Evolutionary conservation across 2,329 filamentous ascomycete genomes (phyloP).

Genomic region (Ophiostoma triangulosporum): DNA sequence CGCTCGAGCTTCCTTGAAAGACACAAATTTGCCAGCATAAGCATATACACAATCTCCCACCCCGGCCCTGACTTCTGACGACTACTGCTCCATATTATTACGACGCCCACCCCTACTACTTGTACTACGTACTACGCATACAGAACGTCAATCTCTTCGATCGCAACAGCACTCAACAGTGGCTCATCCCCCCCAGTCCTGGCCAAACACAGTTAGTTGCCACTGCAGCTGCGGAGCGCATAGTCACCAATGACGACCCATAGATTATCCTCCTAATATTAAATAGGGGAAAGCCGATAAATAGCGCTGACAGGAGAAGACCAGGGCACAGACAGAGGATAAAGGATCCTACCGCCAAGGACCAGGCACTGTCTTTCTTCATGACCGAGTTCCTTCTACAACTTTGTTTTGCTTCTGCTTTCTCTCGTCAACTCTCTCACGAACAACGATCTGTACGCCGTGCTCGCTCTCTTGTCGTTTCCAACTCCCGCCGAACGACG

Average conservation of each 20-base stretch:
- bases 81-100: constrained; percentile 1
- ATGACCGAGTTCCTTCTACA: constrained; percentile 35
- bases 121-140: no score
- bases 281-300: constrained; percentile 11
- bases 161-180: background rate
- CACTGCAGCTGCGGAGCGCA: constrained; percentile 12
- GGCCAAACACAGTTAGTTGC: constrained; percentile 13
- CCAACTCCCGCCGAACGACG: constrained; percentile 26
- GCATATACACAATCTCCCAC: constrained; percentile 1
- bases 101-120: background rate
- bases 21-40: background rate
- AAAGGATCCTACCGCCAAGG: constrained; percentile 1
- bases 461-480: constrained; percentile 29
- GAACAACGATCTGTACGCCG: constrained; percentile 28
- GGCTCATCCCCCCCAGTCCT: background rate
- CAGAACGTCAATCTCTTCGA: no score
- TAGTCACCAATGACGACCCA: constrained; percentile 12
- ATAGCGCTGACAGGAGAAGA: constrained; percentile 5
- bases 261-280: constrained; percentile 10
- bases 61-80: background rate
- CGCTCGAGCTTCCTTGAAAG: background rate
- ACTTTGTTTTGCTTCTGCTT: constrained; percentile 34
- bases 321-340: background rate
- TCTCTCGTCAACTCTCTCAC: constrained; percentile 31
- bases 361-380: constrained; percentile 18